Base-by-base conservation (phyloP, 768 basidiomycete species). In the Candolleomyces eurysporus region DNA sequence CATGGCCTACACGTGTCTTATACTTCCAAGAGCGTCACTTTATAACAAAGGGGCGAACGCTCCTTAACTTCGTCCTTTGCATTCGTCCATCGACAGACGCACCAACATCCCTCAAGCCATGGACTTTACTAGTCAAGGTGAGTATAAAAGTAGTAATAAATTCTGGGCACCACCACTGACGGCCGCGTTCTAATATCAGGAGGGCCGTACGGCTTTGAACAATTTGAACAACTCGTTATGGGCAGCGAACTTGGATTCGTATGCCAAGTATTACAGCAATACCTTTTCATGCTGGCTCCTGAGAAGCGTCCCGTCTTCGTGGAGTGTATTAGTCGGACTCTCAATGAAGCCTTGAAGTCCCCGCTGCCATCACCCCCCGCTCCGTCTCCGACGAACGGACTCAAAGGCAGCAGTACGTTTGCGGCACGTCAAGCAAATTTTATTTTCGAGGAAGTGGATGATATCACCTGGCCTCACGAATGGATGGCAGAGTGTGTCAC, bases 331-430 rank as follows among this genome's bases (percentile, higher is more conserved):
- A 40, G 32, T 30, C 48, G 48, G 32, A 42, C 50, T 46, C 36
- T 22, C 19, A 0, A 50, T 58, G 46, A 54, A 17, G 4, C 63
- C 30, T 14, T 48, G 57, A 40, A 43, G 45, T 17, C 42, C 57
- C 48, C 48, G 17, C 32, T 52, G 42, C 3, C 57, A 46, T 19
- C 54, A 43, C 49, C 58, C 53, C 57, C 59, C 65, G 10, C 55
- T 22, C 17, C 55, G 52, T 36, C 52, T 14, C 16, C 14, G 16
- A 10, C 52, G 52, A 39, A n/a, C 52, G 52, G 19, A 22, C 26
- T 16, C 9, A 53, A 39, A 53, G 13, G n/a, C 26, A 30, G 19
- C 10, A 53, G 19, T 14, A n/a, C 30, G 32, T 32, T 32, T 30
- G 9, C 14, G 30, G 52, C 30, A 4, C 52, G 14, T 46, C 63